Conservation (phyloP, 768 basidiomycete genomes). For the Leccinellum luteum region DNA sequence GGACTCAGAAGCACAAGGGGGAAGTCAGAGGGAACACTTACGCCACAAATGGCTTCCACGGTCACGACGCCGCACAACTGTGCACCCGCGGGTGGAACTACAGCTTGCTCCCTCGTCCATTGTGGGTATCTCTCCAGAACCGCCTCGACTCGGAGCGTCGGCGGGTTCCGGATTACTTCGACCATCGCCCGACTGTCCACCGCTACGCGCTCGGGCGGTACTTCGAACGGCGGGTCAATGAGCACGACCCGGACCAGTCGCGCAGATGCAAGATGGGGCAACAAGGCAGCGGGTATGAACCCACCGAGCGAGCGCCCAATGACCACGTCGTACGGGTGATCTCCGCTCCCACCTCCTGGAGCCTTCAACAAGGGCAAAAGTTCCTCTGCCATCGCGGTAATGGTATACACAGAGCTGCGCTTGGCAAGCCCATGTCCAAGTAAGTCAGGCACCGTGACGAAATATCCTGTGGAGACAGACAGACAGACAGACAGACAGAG, state of each 20-base stretch:
- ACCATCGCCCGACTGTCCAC: fast-evolving
- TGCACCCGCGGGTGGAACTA: neutral
- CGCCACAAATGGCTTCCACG: conserved; percentile 11
- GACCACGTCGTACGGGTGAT: conserved; percentile 12
- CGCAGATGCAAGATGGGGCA: conserved; percentile 13
- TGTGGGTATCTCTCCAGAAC: neutral
- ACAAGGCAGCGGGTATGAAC: conserved; percentile 10
- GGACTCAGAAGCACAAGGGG: too few relatives aligned
- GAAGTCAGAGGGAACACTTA: neutral
- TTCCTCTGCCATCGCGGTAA: conserved; percentile 14
- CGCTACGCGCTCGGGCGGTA: neutral
- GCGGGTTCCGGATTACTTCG: neutral
- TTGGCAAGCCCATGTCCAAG: conserved; percentile 21
- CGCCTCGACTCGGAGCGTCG: neutral
- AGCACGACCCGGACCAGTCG: conserved; percentile 14
- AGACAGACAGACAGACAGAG: too few relatives aligned
- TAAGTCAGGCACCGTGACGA: conserved; percentile 22
- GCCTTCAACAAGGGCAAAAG: conserved; percentile 10
- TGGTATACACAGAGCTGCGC: conserved; percentile 11
- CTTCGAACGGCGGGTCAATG: conserved; percentile 17
- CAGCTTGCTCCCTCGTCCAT: conserved; percentile 3
- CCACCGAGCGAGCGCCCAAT: conserved; percentile 24
- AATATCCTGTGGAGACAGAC: conserved; percentile 13
- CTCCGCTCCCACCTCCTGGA: neutral
- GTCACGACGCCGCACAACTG: neutral